Percentiles rank a stretch among this genome's conserved stretches.
Conservation (phyloP, 2,329 filamentous ascomycete species). For the Aspergillus japonicus region DNA sequence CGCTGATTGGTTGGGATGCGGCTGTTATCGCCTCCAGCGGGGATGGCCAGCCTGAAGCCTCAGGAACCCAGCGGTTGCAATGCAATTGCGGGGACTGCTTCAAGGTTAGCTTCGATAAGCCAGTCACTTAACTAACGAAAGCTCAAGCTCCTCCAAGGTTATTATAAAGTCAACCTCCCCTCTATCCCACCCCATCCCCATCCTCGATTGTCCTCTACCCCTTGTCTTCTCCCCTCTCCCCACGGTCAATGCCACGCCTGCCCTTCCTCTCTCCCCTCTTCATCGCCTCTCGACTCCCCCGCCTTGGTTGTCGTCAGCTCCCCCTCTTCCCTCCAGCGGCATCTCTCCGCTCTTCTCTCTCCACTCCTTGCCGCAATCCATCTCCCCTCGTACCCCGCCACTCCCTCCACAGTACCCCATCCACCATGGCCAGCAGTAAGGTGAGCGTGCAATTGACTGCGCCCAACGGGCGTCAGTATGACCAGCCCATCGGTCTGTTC, state of each 20-base stretch:
- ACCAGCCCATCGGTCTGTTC: conserved; percentile 73
- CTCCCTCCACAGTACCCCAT: conserved; percentile 25
- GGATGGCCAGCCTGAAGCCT: background rate
- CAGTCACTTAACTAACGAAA: no score
- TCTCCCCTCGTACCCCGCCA: conserved; percentile 11
- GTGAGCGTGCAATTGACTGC: conserved; percentile 61
- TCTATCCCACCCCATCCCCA: background rate
- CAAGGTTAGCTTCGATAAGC: background rate
- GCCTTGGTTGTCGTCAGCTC: background rate
- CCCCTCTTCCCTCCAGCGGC: conserved; percentile 8
- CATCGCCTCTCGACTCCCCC: conserved; percentile 1
- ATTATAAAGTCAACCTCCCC: conserved; percentile 3
- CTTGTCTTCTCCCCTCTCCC: background rate
- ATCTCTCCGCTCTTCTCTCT: conserved; percentile 4
- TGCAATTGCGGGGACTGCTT: conserved; percentile 13
- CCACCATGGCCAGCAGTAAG: conserved; percentile 34
- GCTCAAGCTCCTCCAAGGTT: background rate
- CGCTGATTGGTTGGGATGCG: background rate
- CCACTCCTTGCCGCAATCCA: conserved; percentile 4
- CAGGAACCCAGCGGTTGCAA: conserved; percentile 5
- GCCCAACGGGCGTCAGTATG: conserved; percentile 72
- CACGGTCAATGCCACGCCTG: background rate
- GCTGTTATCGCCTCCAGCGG: background rate
- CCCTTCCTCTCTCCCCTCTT: background rate
- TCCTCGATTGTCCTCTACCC: background rate